A percentile compares a stretch with the other conserved stretches of the same genome.
These are phyloP conservation scores for Entomophthora muscae DNA, from an alignment of 371 early-diverging fungal genomes.

Conservation along the genomic window DNA sequence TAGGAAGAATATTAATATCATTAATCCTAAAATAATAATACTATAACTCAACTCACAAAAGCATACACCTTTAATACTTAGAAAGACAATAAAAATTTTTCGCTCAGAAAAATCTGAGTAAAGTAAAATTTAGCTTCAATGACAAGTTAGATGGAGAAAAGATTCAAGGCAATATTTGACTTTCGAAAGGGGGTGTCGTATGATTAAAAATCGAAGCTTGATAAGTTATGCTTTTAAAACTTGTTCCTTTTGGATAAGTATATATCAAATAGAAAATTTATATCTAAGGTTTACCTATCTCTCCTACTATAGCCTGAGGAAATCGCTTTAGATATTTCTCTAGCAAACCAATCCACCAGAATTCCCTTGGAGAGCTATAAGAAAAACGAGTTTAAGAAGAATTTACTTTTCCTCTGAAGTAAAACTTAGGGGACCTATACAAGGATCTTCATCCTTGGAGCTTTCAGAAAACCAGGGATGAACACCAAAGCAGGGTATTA, in stretches of 20 bases:
- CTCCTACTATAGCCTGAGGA: neutral
- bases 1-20: neutral
- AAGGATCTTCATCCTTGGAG: slow-evolving; percentile 7
- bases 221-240: neutral
- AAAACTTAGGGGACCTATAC: neutral
- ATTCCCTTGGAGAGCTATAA: slow-evolving; percentile 1
- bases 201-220: neutral
- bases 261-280: slow-evolving; percentile 9
- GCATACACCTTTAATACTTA: neutral
- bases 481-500: slow-evolving; percentile 35
- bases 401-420: neutral
- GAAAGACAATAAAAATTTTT: neutral
- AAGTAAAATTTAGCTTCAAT: neutral
- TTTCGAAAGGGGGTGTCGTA: neutral
- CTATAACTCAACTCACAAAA: neutral
- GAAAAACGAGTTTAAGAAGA: neutral
- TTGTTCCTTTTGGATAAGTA: neutral
- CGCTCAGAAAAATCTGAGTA: neutral
- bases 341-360: slow-evolving; percentile 15
- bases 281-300: neutral
- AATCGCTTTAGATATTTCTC: slow-evolving; percentile 7
- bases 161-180: neutral
- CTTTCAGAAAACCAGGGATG: slow-evolving; percentile 50
- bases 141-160: neutral
- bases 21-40: neutral